Evolutionary conservation across 192 early-diverging fungal species (phyloP).

Genomic region (Coemansia sp.): DNA sequence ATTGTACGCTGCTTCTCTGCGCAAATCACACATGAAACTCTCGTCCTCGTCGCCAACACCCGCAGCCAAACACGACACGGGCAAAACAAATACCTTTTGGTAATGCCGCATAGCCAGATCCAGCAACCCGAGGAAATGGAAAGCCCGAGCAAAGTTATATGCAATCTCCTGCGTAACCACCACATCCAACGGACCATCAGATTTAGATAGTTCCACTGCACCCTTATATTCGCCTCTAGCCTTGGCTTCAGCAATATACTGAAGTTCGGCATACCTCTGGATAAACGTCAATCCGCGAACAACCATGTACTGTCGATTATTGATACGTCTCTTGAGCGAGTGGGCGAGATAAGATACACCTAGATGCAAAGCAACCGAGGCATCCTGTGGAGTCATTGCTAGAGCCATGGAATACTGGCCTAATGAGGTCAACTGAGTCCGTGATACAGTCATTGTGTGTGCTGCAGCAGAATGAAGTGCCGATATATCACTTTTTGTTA

Average conservation of each 20-base stretch:
- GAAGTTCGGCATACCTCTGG: slow-evolving; percentile 43
- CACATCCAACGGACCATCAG: background rate
- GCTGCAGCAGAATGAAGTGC: slow-evolving; percentile 33
- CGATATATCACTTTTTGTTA: slow-evolving; percentile 20
- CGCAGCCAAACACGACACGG: slow-evolving; percentile 38
- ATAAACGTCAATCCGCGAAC: slow-evolving; percentile 35
- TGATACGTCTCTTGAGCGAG: background rate
- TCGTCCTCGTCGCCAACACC: background rate
- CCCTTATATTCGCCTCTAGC: slow-evolving; percentile 4
- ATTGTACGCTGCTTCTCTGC: slow-evolving; percentile 89
- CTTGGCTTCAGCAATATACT: slow-evolving; percentile 16
- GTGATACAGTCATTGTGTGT: slow-evolving; percentile 26
- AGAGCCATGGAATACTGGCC: slow-evolving; percentile 41
- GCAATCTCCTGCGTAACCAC: slow-evolving; percentile 53
- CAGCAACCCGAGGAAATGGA: slow-evolving; percentile 80
- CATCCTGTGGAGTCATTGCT: slow-evolving; percentile 22
- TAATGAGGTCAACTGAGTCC: slow-evolving; percentile 5
- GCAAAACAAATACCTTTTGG: slow-evolving; percentile 62
- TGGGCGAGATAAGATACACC: slow-evolving; percentile 29
- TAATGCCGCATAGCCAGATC: slow-evolving; percentile 89
- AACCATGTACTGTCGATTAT: slow-evolving; percentile 6
- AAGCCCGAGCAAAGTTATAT: slow-evolving; percentile 87
- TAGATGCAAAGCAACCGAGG: slow-evolving; percentile 32
- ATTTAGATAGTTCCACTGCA: background rate
- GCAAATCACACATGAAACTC: slow-evolving; percentile 43